Evolutionary conservation across 2,329 filamentous ascomycete species (phyloP).

Genomic region (Fusarium sp.): DNA sequence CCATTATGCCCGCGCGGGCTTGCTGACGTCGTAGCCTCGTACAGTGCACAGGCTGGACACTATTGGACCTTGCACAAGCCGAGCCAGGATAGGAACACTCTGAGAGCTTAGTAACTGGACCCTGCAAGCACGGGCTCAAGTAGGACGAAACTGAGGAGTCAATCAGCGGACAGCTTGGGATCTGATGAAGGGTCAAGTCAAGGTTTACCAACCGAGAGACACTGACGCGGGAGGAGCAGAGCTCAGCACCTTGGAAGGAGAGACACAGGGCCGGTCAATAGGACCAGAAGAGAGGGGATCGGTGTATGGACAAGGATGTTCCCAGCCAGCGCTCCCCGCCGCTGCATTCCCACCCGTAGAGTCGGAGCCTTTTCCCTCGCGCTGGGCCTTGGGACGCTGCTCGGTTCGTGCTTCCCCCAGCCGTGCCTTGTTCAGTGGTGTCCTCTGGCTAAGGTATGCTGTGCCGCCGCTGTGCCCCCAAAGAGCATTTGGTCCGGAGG

Average conservation of each 20-base stretch:
- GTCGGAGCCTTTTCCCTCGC: constrained; percentile 24
- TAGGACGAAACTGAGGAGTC: constrained; percentile 1
- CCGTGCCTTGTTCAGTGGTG: constrained; percentile 5
- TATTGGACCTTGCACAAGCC: constrained; percentile 8
- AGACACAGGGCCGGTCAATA: constrained; percentile 22
- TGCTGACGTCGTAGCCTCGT: constrained; percentile 35
- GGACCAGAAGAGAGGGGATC: constrained; percentile 30
- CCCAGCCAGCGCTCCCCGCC: constrained; percentile 28
- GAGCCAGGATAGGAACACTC: constrained; percentile 13
- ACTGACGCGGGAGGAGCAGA: constrained; percentile 20
- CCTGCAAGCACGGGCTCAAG: not conserved
- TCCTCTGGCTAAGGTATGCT: constrained; percentile 10
- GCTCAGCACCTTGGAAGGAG: constrained; percentile 13
- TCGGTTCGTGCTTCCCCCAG: constrained; percentile 24
- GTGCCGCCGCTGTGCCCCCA: constrained; percentile 15
- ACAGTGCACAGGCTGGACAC: constrained; percentile 9
- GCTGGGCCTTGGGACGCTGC: constrained; percentile 8
- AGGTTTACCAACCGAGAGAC: constrained; percentile 21
- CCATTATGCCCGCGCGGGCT: constrained; percentile 8
- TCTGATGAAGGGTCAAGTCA: constrained; percentile 21
- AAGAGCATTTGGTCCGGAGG: not conserved
- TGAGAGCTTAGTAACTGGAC: constrained; percentile 15
- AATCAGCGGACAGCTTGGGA: constrained; percentile 10
- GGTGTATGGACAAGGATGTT: constrained; percentile 39
- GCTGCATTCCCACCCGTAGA: constrained; percentile 34